These are phyloP conservation scores for Aspergillus udagawae DNA, from an alignment of 2,329 filamentous ascomycete species.

Conservation along the genomic window DNA sequence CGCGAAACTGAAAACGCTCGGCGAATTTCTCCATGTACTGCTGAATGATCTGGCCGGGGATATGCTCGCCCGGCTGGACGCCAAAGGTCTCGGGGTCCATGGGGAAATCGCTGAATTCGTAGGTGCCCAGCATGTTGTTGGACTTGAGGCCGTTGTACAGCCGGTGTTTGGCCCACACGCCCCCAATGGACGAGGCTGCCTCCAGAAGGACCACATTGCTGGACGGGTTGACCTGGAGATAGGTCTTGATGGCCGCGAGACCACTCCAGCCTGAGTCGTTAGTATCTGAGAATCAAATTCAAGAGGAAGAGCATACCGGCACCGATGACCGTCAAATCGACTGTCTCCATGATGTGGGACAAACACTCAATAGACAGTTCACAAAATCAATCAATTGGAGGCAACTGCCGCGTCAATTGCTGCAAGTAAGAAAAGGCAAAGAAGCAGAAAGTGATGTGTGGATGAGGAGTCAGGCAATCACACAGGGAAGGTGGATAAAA, in stretches of 20 bases:
- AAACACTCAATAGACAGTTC: not conserved
- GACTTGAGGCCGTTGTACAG: constrained; percentile 65
- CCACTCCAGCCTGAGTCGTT: constrained; percentile 47
- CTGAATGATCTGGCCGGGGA: constrained; percentile 55
- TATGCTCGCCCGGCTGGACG: constrained; percentile 51
- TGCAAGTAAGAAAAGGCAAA: not conserved
- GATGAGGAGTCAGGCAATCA: not conserved
- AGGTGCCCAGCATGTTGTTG: constrained; percentile 71
- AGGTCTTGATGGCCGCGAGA: constrained; percentile 59
- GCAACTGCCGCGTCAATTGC: no score
- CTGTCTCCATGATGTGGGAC: constrained; percentile 19
- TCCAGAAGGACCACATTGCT: constrained; percentile 58
- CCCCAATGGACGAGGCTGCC: constrained; percentile 55
- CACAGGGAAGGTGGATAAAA: not conserved
- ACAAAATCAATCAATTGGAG: not conserved
- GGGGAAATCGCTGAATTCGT: constrained; percentile 70
- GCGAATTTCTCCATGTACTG: constrained; percentile 56
- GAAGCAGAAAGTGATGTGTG: not conserved
- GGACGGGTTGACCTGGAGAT: constrained; percentile 56
- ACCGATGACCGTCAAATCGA: constrained; percentile 30
- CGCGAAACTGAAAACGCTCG: constrained; percentile 49
- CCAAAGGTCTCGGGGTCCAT: constrained; percentile 56
- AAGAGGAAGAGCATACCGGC: constrained; percentile 14
- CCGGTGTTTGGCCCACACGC: constrained; percentile 65
- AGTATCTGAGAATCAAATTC: no score